A percentile compares a stretch with the other conserved stretches of the same genome.
These are phyloP conservation scores for Amoebophrya sp. DNA, from an alignment of 169 alveolate species.

Conservation along the genomic window DNA sequence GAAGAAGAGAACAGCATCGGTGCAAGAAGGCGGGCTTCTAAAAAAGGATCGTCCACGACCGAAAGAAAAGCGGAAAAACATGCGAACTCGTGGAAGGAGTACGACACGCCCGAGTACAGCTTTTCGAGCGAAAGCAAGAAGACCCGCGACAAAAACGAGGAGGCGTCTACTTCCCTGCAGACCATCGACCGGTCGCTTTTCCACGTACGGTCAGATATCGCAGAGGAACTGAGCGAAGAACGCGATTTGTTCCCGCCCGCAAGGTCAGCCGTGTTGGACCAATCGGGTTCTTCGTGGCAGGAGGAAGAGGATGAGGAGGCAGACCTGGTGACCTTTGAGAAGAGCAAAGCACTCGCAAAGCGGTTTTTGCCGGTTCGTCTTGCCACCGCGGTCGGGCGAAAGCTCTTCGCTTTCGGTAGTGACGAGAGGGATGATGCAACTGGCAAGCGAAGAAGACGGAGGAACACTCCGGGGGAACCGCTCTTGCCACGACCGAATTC, in stretches of 20 bases:
- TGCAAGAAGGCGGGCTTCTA: not conserved
- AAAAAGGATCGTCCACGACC: not conserved
- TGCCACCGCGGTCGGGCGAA: not conserved
- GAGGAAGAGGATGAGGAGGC: too few species aligned
- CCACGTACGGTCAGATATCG: not conserved
- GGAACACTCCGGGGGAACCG: not conserved
- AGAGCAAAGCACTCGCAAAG: too few species aligned
- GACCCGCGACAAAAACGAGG: not conserved
- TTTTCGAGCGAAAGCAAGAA: not conserved
- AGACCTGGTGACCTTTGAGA: too few species aligned
- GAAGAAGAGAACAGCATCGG: not conserved
- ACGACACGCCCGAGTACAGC: not conserved
- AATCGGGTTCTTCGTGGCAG: too few species aligned
- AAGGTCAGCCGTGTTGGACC: too few species aligned
- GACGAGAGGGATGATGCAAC: too few species aligned
- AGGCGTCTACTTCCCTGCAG: not conserved
- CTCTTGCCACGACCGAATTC: not conserved
- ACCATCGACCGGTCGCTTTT: not conserved
- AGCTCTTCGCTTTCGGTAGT: not conserved
- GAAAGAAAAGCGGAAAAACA: not conserved
- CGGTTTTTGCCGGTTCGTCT: too few species aligned
- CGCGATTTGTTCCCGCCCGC: too few species aligned
- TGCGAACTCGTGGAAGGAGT: not conserved
- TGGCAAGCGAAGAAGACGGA: too few species aligned
- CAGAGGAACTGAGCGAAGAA: too few species aligned